A percentile compares a stretch with the other conserved stretches of the same genome.
These are phyloP conservation scores for Alisma plantagoaquatica DNA, from an alignment of 106 monocot genomes.

Conservation along the genomic window DNA sequence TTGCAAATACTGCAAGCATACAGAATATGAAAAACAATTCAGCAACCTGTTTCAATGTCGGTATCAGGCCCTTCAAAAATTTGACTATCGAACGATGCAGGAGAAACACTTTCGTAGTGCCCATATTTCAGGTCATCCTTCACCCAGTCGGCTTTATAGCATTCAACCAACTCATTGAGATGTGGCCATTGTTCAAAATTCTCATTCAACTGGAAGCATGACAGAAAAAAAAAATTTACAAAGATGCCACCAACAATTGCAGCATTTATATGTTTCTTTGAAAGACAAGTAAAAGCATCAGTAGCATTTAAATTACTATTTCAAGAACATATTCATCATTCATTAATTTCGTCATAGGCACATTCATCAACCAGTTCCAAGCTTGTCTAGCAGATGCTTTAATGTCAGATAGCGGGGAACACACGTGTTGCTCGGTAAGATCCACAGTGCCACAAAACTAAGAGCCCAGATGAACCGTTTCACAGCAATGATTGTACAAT, in stretches of 20 bases:
- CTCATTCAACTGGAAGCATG: constrained; percentile 54
- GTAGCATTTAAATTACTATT: too few relatives aligned
- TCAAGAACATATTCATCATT: not conserved
- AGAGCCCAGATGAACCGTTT: too few relatives aligned
- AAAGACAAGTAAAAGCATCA: too few relatives aligned
- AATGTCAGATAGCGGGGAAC: too few relatives aligned
- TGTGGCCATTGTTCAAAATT: constrained; percentile 98
- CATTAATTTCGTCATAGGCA: not conserved
- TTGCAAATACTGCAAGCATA: not conserved
- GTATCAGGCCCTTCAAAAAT: constrained; percentile 99
- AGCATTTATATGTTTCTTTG: not conserved
- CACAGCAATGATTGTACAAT: too few relatives aligned
- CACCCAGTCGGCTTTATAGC: constrained; percentile 89
- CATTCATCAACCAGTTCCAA: not conserved
- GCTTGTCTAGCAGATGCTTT: not conserved
- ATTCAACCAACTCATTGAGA: constrained; percentile 88
- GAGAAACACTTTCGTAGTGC: constrained; percentile 51
- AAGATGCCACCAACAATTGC: not conserved
- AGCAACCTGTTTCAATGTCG: constrained; percentile 89
- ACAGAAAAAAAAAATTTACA: not conserved
- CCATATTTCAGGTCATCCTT: constrained; percentile 92
- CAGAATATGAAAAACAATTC: not conserved
- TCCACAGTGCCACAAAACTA: too few relatives aligned
- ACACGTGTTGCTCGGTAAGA: too few relatives aligned
- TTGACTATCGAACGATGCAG: constrained; percentile 68